Percentiles rank a stretch among this genome's conserved stretches.
phyloP scores from a whole-genome alignment of 805 yeast genomes.

The Yamadazyma philogaea region DNA sequence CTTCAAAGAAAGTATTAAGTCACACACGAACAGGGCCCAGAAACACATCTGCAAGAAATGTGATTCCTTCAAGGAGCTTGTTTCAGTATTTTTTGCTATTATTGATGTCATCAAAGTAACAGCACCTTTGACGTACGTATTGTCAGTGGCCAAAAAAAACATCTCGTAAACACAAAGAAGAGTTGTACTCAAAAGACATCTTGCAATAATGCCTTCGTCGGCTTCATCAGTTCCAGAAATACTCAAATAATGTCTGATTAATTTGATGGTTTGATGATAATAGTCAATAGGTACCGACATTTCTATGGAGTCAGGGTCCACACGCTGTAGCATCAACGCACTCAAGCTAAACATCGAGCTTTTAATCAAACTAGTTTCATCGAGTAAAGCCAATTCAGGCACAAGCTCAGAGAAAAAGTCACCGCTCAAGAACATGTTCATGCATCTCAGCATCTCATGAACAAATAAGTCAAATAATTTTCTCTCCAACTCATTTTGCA shows the following conservation, averaged over 20 bases:
- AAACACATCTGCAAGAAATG: conserved; percentile 33
- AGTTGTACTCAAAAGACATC: conserved; percentile 37
- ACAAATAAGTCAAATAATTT: conserved; percentile 34
- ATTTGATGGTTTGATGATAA: conserved; percentile 33
- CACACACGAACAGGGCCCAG: conserved; percentile 37
- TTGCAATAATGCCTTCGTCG: conserved; percentile 27
- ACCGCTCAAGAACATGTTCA: conserved; percentile 32
- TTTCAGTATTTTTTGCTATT: conserved; percentile 17
- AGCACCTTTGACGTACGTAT: conserved; percentile 38
- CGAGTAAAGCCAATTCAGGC: conserved; percentile 35
- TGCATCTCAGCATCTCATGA: conserved; percentile 24
- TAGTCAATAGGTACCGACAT: conserved; percentile 33
- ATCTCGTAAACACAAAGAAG: conserved; percentile 38
- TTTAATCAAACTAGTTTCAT: conserved; percentile 37
- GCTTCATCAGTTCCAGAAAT: conserved; percentile 14
- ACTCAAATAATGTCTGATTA: conserved; percentile 30
- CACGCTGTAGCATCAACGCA: conserved; percentile 32
- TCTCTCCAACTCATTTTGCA: conserved; percentile 24
- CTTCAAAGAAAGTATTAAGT: conserved; percentile 33
- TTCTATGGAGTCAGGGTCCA: conserved; percentile 26
- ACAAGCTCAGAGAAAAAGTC: conserved; percentile 29
- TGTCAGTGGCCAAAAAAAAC: conserved; percentile 35
- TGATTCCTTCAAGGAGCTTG: conserved; percentile 21
- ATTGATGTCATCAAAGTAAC: conserved; percentile 31
- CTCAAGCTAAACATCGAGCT: conserved; percentile 37